Evolutionary conservation across 1,284 basidiomycete genomes (phyloP).

Genomic region (Pterula multifida): DNA sequence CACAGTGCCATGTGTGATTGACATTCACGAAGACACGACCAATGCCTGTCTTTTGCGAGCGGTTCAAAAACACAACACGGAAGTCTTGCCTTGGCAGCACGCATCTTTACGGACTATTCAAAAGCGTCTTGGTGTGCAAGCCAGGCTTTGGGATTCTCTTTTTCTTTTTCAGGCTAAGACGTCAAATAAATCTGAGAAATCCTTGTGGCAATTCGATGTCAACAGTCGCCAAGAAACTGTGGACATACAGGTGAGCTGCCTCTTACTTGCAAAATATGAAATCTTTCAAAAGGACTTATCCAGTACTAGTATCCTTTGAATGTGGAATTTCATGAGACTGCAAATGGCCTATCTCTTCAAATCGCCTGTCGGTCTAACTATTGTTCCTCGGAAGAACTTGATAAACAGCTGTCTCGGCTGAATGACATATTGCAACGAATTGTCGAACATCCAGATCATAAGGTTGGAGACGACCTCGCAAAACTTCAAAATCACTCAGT

Average conservation of each 20-base stretch:
- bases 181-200: conserved; percentile 7
- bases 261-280: background rate
- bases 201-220: conserved; percentile 25
- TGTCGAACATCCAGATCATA: conserved; percentile 16
- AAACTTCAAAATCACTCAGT: background rate
- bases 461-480: conserved; percentile 5
- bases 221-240: conserved; percentile 19
- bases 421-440: conserved; percentile 17
- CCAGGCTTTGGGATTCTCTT: conserved; percentile 29
- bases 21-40: conserved; percentile 14
- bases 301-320: conserved; percentile 31
- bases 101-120: conserved; percentile 33
- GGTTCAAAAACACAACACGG: conserved; percentile 28
- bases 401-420: conserved; percentile 17
- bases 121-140: conserved; percentile 17
- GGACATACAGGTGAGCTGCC: conserved; percentile 25
- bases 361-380: conserved; percentile 23
- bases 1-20: conserved; percentile 32
- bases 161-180: conserved; percentile 32
- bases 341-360: conserved; percentile 21
- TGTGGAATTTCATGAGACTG: conserved; percentile 27
- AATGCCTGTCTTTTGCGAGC: conserved; percentile 25
- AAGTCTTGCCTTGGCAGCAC: conserved; percentile 33
- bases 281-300: background rate
- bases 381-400: conserved; percentile 17